Conservation (phyloP, 202 grass and related monocot genomes). For the Digitaria exilis region DNA sequence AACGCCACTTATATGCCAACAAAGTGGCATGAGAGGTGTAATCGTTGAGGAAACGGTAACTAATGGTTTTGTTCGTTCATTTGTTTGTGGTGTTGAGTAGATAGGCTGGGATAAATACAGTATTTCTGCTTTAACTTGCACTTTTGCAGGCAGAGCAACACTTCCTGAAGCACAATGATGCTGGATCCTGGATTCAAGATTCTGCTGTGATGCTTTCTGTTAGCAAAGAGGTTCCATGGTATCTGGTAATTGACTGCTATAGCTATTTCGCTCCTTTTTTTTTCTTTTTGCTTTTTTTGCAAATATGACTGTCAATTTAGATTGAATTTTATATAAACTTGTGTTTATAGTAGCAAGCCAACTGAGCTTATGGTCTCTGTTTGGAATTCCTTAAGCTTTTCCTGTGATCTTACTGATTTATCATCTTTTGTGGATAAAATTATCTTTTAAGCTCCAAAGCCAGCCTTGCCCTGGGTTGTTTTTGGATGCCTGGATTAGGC, state of each 20-base stretch:
- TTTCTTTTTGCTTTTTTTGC: conserved; percentile 16
- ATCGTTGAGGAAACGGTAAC: conserved; percentile 89
- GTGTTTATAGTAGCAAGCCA: background rate
- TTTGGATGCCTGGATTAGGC: background rate
- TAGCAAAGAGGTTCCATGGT: conserved; percentile 96
- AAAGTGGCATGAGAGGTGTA: conserved; percentile 94
- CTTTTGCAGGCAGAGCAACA: conserved; percentile 83
- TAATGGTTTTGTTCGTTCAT: background rate
- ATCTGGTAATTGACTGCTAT: conserved; percentile 64
- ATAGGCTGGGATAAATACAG: conserved; percentile 19
- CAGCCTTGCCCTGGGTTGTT: background rate
- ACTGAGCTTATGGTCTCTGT: conserved; percentile 11
- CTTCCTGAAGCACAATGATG: conserved; percentile 96
- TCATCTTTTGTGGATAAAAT: background rate
- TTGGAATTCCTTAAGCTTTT: conserved; percentile 1
- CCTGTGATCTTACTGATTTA: background rate
- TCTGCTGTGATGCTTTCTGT: conserved; percentile 81
- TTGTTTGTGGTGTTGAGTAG: background rate
- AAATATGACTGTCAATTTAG: background rate
- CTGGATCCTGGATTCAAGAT: conserved; percentile 97
- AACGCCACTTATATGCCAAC: conserved; percentile 84
- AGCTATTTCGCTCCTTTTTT: background rate
- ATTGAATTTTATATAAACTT: background rate
- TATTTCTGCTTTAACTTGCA: conserved; percentile 31
- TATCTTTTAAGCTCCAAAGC: background rate